These are phyloP conservation scores for Cladobotryum protrusum DNA, from an alignment of 2,329 filamentous ascomycete species.

Conservation along the genomic window DNA sequence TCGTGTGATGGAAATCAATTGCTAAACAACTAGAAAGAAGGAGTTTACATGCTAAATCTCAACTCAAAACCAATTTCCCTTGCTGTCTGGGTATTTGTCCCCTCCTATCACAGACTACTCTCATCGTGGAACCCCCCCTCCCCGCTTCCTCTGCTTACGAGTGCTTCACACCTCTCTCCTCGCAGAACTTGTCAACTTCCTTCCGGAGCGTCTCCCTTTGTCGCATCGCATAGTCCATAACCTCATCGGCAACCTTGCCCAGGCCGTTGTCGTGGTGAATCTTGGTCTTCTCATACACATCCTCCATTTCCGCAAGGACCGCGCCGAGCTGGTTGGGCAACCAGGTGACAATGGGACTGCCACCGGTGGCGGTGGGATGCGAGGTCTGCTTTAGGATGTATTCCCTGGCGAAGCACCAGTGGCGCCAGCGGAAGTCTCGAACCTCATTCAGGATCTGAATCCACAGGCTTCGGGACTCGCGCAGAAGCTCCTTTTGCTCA, in stretches of 20 bases:
- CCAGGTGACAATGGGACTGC: constrained; percentile 79
- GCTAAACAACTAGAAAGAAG: no score
- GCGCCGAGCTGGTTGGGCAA: constrained; percentile 74
- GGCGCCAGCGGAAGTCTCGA: constrained; percentile 74
- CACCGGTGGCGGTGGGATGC: constrained; percentile 74
- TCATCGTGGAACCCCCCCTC: background rate
- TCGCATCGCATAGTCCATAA: constrained; percentile 60
- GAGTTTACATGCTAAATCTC: background rate
- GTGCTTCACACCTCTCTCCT: constrained; percentile 46
- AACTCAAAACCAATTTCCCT: background rate
- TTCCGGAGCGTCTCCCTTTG: constrained; percentile 62
- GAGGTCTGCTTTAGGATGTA: constrained; percentile 74
- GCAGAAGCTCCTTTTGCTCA: constrained; percentile 38
- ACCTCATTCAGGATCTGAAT: constrained; percentile 65
- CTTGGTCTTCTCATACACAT: constrained; percentile 43
- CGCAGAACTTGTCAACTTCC: constrained; percentile 71
- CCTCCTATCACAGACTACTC: background rate
- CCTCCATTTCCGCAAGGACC: constrained; percentile 64
- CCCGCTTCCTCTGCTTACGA: background rate
- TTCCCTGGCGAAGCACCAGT: constrained; percentile 81
- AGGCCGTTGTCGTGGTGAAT: constrained; percentile 36
- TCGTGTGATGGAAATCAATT: no score
- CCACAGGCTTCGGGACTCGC: constrained; percentile 54
- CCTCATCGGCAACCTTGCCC: constrained; percentile 43
- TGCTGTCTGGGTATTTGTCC: background rate